Evolutionary conservation across 306 rosid species (phyloP).

Genomic region (Rosa multiflora): DNA sequence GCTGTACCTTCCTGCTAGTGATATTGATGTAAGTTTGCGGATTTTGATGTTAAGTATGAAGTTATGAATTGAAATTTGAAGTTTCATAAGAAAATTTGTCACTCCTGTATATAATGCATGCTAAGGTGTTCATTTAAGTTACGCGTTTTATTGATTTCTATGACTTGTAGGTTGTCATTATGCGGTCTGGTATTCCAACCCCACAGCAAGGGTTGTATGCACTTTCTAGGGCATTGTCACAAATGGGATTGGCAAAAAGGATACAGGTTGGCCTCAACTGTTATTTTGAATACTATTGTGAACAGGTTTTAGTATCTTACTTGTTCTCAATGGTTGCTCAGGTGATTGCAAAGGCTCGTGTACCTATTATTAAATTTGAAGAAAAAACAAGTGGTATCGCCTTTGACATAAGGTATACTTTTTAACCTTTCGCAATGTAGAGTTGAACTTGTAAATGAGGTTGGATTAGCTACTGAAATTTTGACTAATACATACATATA

Average conservation of each 20-base stretch:
- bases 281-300: not conserved
- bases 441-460: not conserved
- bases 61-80: not conserved
- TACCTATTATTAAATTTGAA: constrained; percentile 88
- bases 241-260: constrained; percentile 73
- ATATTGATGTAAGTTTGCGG: constrained; percentile 70
- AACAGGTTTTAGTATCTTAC: constrained; percentile 5
- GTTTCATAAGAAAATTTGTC: not conserved
- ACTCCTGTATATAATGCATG: not conserved
- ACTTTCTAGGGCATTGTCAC: constrained; percentile 89
- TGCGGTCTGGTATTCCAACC: constrained; percentile 65
- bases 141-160: constrained; percentile 10
- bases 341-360: constrained; percentile 97
- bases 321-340: constrained; percentile 33
- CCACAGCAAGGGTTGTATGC: constrained; percentile 88
- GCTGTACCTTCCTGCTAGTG: constrained; percentile 90
- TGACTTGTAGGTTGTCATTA: constrained; percentile 73
- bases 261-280: constrained; percentile 57
- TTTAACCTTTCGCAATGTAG: not conserved
- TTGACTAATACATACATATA: not conserved
- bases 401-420: constrained; percentile 79
- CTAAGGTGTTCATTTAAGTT: not conserved
- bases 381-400: constrained; percentile 78
- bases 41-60: not conserved
- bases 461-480: not conserved